Evolutionary conservation across 768 basidiomycete genomes (phyloP).

Genomic region (Calocera viscosa): DNA sequence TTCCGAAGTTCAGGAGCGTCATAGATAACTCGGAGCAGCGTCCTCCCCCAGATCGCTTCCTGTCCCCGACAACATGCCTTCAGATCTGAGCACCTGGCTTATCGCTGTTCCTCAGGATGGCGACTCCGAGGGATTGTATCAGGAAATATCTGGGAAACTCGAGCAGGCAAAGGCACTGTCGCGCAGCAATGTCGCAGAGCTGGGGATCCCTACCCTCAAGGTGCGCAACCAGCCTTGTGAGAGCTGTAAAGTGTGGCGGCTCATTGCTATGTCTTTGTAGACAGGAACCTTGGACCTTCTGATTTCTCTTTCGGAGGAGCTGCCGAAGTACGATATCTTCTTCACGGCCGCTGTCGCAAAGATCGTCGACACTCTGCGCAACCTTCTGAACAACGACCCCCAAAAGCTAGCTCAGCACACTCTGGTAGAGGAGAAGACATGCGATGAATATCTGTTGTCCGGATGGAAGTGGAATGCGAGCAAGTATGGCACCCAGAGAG

Average conservation of each 20-base stretch:
- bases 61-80: slow-evolving; percentile 51
- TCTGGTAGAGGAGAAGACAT: slow-evolving; percentile 62
- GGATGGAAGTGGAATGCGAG: slow-evolving; percentile 91
- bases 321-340: slow-evolving; percentile 80
- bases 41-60: not conserved
- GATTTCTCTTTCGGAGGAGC: slow-evolving; percentile 76
- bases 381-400: slow-evolving; percentile 78
- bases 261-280: slow-evolving; percentile 32
- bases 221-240: slow-evolving; percentile 31
- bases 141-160: slow-evolving; percentile 55
- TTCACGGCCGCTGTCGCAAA: slow-evolving; percentile 85
- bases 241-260: not conserved
- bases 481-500: slow-evolving; percentile 72
- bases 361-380: slow-evolving; percentile 85
- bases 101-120: slow-evolving; percentile 76
- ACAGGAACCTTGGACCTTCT: slow-evolving; percentile 88
- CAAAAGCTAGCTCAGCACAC: slow-evolving; percentile 61
- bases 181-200: slow-evolving; percentile 42
- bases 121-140: slow-evolving; percentile 61
- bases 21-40: not conserved
- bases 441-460: slow-evolving; percentile 66
- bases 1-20: not conserved
- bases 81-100: slow-evolving; percentile 92
- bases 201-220: slow-evolving; percentile 82
- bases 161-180: slow-evolving; percentile 40